Evolutionary conservation across 805 yeast species (phyloP).

Genomic region (Candida corydali): DNA sequence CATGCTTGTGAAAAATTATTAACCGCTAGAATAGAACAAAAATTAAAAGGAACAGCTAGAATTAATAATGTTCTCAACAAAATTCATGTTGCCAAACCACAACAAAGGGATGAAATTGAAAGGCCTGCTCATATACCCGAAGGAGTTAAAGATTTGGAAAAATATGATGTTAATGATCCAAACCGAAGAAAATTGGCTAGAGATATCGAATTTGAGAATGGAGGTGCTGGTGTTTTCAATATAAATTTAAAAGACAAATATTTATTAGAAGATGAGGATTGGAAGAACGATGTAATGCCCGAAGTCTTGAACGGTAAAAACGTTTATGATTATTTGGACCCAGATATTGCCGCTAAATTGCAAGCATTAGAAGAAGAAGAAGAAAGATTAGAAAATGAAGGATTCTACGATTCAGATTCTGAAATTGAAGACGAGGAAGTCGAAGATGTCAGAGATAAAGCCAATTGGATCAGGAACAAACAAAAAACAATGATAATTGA

Average conservation of each 20-base stretch:
- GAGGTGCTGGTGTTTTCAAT: constrained; percentile 98
- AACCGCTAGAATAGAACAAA: constrained; percentile 94
- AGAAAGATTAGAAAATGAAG: constrained; percentile 87
- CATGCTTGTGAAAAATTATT: constrained; percentile 95
- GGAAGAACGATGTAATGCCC: constrained; percentile 98
- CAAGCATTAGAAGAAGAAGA: constrained; percentile 97
- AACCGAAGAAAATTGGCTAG: constrained; percentile 76
- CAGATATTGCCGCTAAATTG: constrained; percentile 89
- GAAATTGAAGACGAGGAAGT: constrained; percentile 54
- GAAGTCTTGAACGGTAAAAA: constrained; percentile 94
- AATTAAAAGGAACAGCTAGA: constrained; percentile 88
- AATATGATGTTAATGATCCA: constrained; percentile 78
- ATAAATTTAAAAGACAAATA: constrained; percentile 91
- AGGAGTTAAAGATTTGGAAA: constrained; percentile 52
- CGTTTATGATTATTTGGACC: constrained; percentile 95
- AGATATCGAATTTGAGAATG: constrained; percentile 90
- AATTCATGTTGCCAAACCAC: constrained; percentile 92
- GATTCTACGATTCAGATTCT: constrained; percentile 86
- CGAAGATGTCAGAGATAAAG: constrained; percentile 76
- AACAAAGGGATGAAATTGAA: constrained; percentile 77
- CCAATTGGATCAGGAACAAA: constrained; percentile 91
- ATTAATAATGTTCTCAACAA: constrained; percentile 86
- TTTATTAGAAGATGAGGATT: constrained; percentile 88
- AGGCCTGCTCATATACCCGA: constrained; percentile 85
- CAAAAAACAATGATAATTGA: constrained; percentile 91